Evolutionary conservation across 2,329 filamentous ascomycete genomes (phyloP), one percentile per base, ranked within the genome.

Genomic region (Trichocomaceae sp.): DNA sequence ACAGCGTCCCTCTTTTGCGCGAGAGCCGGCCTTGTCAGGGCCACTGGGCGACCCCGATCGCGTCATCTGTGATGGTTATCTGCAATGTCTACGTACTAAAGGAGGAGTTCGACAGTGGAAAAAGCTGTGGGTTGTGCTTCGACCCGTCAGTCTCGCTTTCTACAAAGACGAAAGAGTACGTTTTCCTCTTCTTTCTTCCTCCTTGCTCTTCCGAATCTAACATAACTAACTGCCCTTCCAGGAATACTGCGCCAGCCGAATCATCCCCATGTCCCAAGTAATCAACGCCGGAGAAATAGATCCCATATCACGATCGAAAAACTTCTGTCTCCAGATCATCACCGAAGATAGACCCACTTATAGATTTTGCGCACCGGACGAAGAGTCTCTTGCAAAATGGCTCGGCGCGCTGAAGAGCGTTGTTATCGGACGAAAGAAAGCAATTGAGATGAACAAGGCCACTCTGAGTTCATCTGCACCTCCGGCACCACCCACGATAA

Each of bases 201-300:
- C 29, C 23, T 29, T 37, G 41, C 4, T 31, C 39, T 20, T 54
- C 13, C 10, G 26, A 45, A 23, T 49, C 23, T 35, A 29, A 10
- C 23, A 8, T 35, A 7, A 26, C 23, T 26, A 26, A 26, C 26
- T 26, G 39, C 8, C 29, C 10, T 35, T 17, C 7, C 22, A 84
- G 60, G 93, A 99, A 73, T 97, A 97, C 70, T 86, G 87, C 12
- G 89, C 91, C 0, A 79, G 87, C 58, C 85, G 90, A 62, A 87
- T 99, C 62, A 77, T 96, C 33, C 83, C 87, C 3, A 83, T 97
- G 63, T 77, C 83, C 8, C 83, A 79, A 53, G 85, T 99, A 52
- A 86, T 97, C 63, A 88, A 95, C 62, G 91, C 89, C 1, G 91
- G 96, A 20, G 93, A 97, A 65, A 89, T 96, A 53, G 90, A 97